Conservation (phyloP, 495 filamentous ascomycete species). For the Sporormia fimetaria region DNA sequence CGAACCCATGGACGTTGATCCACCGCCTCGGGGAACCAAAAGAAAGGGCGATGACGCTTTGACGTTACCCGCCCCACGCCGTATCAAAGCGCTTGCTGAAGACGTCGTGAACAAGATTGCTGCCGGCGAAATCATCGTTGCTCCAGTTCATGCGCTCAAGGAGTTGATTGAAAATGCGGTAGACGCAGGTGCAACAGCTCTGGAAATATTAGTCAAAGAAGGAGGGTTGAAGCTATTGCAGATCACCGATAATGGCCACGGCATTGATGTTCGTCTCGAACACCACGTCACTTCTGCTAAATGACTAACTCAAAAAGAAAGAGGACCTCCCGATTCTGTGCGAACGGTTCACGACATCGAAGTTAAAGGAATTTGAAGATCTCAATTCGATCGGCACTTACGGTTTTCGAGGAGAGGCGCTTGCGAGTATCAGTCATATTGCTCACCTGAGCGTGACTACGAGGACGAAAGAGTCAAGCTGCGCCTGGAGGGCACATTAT, state of each 20-base stretch:
- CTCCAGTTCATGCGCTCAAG: slow-evolving; percentile 92
- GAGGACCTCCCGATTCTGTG: slow-evolving; percentile 91
- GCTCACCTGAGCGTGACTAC: slow-evolving; percentile 93
- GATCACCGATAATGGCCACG: slow-evolving; percentile 96
- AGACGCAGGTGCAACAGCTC: slow-evolving; percentile 82
- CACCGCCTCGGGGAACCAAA: slow-evolving; percentile 22
- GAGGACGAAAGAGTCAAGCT: slow-evolving; percentile 76
- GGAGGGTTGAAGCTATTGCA: slow-evolving; percentile 95
- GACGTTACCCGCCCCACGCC: slow-evolving; percentile 40
- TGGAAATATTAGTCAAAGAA: slow-evolving; percentile 90
- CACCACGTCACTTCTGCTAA: background rate
- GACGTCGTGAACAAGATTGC: slow-evolving; percentile 99
- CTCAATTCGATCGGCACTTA: slow-evolving; percentile 85
- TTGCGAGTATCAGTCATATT: slow-evolving; percentile 98
- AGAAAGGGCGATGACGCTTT: slow-evolving; percentile 22
- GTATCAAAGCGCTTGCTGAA: slow-evolving; percentile 82
- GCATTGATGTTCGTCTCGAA: slow-evolving; percentile 63
- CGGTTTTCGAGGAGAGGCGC: slow-evolving; percentile 91
- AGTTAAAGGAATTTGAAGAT: slow-evolving; percentile 91
- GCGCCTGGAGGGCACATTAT: slow-evolving; percentile 83
- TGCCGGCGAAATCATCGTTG: slow-evolving; percentile 97
- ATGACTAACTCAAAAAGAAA: slow-evolving; percentile 21
- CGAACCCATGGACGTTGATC: slow-evolving; percentile 18
- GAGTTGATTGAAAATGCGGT: slow-evolving; percentile 97
- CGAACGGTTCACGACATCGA: slow-evolving; percentile 94